These are phyloP conservation scores for Mycena amicta DNA, from an alignment of 768 basidiomycete species.

Conservation along the genomic window DNA sequence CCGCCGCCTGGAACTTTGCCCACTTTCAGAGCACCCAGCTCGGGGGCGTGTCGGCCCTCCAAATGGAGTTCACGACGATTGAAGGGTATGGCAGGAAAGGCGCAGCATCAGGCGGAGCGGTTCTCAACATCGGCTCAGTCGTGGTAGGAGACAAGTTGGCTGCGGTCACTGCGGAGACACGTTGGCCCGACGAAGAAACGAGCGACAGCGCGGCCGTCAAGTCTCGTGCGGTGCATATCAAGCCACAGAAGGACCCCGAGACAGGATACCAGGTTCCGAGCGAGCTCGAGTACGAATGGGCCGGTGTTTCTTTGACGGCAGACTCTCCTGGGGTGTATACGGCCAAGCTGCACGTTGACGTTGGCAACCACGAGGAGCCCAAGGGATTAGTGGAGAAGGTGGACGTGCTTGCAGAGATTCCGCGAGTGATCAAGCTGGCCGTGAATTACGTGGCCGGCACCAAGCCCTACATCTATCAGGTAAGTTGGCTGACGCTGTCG, in stretches of 20 bases:
- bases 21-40: slow-evolving; percentile 81
- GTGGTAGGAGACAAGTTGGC: slow-evolving; percentile 81
- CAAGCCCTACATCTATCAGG: slow-evolving; percentile 95
- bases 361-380: slow-evolving; percentile 59
- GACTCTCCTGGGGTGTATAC: slow-evolving; percentile 55
- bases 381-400: slow-evolving; percentile 89
- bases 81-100: slow-evolving; percentile 79
- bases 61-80: slow-evolving; percentile 95
- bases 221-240: slow-evolving; percentile 68
- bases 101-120: slow-evolving; percentile 78
- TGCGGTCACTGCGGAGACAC: slow-evolving; percentile 78
- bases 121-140: slow-evolving; percentile 82
- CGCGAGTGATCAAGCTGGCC: slow-evolving; percentile 87
- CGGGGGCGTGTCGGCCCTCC: slow-evolving; percentile 80
- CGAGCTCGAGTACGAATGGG: slow-evolving; percentile 77
- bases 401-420: slow-evolving; percentile 93
- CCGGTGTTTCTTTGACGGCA: slow-evolving; percentile 61
- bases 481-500: slow-evolving; percentile 36
- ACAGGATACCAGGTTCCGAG: slow-evolving; percentile 81
- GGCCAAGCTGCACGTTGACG: slow-evolving; percentile 56
- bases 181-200: slow-evolving; percentile 64
- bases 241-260: slow-evolving; percentile 65
- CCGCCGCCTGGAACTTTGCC: slow-evolving; percentile 93
- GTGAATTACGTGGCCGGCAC: slow-evolving; percentile 92
- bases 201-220: slow-evolving; percentile 49